A percentile compares a stretch with the other conserved stretches of the same genome.
Conservation (phyloP, 352 stramenopile genomes). For the Globisporangium paroecandrum region DNA sequence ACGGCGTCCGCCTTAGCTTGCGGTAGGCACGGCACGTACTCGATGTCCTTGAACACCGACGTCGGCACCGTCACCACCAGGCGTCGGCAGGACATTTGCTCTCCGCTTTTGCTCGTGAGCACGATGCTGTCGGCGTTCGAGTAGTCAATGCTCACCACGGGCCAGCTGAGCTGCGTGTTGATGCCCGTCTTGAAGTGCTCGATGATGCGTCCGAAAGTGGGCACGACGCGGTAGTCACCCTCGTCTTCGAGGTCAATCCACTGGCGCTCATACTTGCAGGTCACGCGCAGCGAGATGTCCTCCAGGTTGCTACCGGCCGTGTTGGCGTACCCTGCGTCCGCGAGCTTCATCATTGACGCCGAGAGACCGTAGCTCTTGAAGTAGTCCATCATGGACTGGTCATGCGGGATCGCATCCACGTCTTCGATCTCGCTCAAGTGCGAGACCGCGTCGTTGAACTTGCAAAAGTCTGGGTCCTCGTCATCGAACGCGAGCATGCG, state of each 20-base stretch:
- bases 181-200: conserved; percentile 54
- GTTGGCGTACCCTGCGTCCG: conserved; percentile 76
- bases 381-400: conserved; percentile 79
- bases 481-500: conserved; percentile 75
- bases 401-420: conserved; percentile 51
- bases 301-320: conserved; percentile 61
- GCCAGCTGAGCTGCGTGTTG: conserved; percentile 46
- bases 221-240: conserved; percentile 70
- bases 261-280: conserved; percentile 78
- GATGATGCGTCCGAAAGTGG: conserved; percentile 67
- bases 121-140: conserved; percentile 38
- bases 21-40: conserved; percentile 58
- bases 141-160: conserved; percentile 63
- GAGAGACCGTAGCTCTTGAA: conserved; percentile 57
- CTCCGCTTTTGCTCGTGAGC: conserved; percentile 49
- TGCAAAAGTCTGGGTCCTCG: conserved; percentile 64
- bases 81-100: conserved; percentile 52
- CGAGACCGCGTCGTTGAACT: conserved; percentile 64
- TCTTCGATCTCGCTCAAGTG: conserved; percentile 62
- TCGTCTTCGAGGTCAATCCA: conserved; percentile 83
- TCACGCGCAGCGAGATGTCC: conserved; percentile 78
- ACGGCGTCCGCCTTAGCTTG: conserved; percentile 54
- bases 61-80: conserved; percentile 78
- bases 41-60: conserved; percentile 72
- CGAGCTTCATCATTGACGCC: conserved; percentile 79